These are phyloP conservation scores for Fomitopsis palustris DNA, from an alignment of 1,284 basidiomycete species.

Conservation along the genomic window DNA sequence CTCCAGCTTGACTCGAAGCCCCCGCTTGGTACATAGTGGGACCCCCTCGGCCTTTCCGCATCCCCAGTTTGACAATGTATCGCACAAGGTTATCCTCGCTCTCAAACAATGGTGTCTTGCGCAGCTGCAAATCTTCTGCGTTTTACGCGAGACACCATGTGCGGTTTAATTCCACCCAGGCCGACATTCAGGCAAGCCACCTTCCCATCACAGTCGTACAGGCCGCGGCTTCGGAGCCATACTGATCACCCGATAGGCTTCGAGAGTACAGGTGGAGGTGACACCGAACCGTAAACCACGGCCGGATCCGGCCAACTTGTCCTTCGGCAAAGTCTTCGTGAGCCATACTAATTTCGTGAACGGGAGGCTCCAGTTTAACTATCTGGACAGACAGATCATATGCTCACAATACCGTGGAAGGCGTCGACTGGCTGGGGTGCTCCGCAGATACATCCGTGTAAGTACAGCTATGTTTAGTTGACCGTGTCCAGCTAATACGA, in stretches of 20 bases:
- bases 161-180: slow-evolving; percentile 20
- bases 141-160: slow-evolving; percentile 1
- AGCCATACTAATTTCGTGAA: slow-evolving; percentile 19
- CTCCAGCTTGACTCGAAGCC: background rate
- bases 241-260: slow-evolving; percentile 33
- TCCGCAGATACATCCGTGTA: slow-evolving; percentile 85
- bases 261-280: slow-evolving; percentile 44
- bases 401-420: slow-evolving; percentile 86
- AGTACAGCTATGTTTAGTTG: slow-evolving; percentile 20
- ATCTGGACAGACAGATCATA: slow-evolving; percentile 78
- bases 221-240: background rate
- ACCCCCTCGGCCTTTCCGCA: background rate
- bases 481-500: background rate
- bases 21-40: background rate
- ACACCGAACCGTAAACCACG: slow-evolving; percentile 48
- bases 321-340: slow-evolving; percentile 73
- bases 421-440: slow-evolving; percentile 73
- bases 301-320: slow-evolving; percentile 51
- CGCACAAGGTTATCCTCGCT: background rate
- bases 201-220: background rate
- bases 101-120: background rate
- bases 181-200: slow-evolving; percentile 27
- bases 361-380: background rate
- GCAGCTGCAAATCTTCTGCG: background rate
- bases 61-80: background rate